Conservation (phyloP, 2,329 filamentous ascomycete genomes). For the Calonectria leucothoes region DNA sequence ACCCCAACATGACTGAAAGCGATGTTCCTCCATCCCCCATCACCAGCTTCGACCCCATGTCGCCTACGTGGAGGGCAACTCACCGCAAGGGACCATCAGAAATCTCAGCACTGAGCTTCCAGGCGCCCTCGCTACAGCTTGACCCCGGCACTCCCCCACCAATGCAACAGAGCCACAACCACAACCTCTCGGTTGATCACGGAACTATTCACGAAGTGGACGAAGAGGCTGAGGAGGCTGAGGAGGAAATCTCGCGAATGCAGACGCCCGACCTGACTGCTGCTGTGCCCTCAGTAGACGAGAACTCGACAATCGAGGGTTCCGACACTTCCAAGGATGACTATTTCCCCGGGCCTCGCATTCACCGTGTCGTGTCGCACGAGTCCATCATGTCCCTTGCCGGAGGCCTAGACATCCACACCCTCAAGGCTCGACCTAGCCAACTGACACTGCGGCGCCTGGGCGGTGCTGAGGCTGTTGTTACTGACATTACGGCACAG, state of each 20-base stretch:
- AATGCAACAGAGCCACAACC: slow-evolving; percentile 30
- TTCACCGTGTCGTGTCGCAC: slow-evolving; percentile 80
- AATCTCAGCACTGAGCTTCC: slow-evolving; percentile 64
- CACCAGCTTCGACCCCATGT: slow-evolving; percentile 77
- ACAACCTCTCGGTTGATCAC: slow-evolving; percentile 39
- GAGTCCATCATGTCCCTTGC: slow-evolving; percentile 90
- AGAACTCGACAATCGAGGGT: slow-evolving; percentile 47
- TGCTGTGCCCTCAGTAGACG: slow-evolving; percentile 47
- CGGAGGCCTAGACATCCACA: slow-evolving; percentile 92
- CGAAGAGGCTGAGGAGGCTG: slow-evolving; percentile 44
- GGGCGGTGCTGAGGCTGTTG: slow-evolving; percentile 65
- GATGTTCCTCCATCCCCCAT: slow-evolving; percentile 86
- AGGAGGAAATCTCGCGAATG: slow-evolving; percentile 32
- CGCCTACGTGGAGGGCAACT: slow-evolving; percentile 64
- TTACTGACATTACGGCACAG: slow-evolving; percentile 69
- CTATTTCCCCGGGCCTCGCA: slow-evolving; percentile 53
- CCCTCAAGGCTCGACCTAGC: slow-evolving; percentile 78
- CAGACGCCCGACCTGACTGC: slow-evolving; percentile 41
- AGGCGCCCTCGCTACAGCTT: slow-evolving; percentile 49
- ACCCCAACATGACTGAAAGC: slow-evolving; percentile 68
- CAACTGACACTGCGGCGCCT: slow-evolving; percentile 73
- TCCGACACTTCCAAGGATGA: slow-evolving; percentile 48
- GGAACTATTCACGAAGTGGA: slow-evolving; percentile 51
- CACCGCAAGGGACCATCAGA: slow-evolving; percentile 69
- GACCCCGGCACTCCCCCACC: slow-evolving; percentile 46